Evolutionary conservation across 78 protist species (phyloP).

Genomic region (Speleostelium caveatum): DNA sequence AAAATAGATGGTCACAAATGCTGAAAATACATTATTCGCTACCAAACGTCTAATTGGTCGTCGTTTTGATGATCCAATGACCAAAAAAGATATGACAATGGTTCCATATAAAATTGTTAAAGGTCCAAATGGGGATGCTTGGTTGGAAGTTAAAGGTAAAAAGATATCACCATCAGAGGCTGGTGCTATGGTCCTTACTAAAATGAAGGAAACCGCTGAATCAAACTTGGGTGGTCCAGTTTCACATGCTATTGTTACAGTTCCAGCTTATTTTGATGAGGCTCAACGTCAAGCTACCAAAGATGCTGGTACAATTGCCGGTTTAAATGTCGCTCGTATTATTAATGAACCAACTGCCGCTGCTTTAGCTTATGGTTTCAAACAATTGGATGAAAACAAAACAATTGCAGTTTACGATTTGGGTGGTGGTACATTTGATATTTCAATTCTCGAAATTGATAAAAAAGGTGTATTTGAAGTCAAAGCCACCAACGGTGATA

Average conservation of each 20-base stretch:
- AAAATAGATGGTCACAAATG: constrained; percentile 85
- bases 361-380: constrained; percentile 94
- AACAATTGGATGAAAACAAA: constrained; percentile 74
- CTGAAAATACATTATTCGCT: constrained; percentile 95
- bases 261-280: constrained; percentile 95
- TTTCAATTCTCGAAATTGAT: constrained; percentile 97
- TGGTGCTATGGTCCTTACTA: constrained; percentile 96
- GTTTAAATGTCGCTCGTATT: constrained; percentile 94
- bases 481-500: constrained; percentile 97
- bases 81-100: constrained; percentile 80
- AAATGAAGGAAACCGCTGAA: constrained; percentile 99
- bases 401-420: constrained; percentile 97
- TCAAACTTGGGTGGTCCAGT: constrained; percentile 88
- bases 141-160: constrained; percentile 95
- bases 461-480: constrained; percentile 98
- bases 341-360: constrained; percentile 99
- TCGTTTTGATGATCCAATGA: constrained; percentile 84
- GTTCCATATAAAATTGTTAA: constrained; percentile 87
- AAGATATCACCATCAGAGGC: constrained; percentile 97
- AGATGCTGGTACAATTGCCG: constrained; percentile 95
- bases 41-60: constrained; percentile 96
- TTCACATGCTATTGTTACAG: constrained; percentile 98
- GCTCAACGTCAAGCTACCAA: constrained; percentile 94
- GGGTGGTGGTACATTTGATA: constrained; percentile 99
- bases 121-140: constrained; percentile 96